phyloP scores from a whole-genome alignment of 2,329 filamentous ascomycete species.

The Coleophoma eucalyptorum region DNA sequence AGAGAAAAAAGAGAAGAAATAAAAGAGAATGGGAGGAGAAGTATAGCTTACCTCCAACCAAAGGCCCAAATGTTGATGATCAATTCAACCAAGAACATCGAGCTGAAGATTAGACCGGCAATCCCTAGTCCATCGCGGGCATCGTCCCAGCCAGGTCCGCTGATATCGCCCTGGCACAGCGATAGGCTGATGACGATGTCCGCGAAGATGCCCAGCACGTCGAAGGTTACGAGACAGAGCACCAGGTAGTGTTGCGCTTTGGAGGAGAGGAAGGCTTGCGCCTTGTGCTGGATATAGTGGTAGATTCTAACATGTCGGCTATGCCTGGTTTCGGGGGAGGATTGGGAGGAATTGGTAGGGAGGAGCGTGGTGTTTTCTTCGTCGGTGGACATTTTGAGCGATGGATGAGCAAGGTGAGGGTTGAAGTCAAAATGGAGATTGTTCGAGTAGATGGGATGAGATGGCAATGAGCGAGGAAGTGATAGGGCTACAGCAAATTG shows the following conservation, averaged over 20 bases:
- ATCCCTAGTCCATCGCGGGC: constrained; percentile 41
- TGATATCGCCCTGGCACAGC: constrained; percentile 36
- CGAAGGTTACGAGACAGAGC: constrained; percentile 42
- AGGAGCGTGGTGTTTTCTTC: constrained; percentile 8
- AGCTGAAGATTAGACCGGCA: constrained; percentile 56
- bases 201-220: constrained; percentile 47
- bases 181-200: constrained; percentile 46
- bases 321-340: constrained; percentile 1
- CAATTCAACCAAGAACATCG: constrained; percentile 62
- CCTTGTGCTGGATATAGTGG: constrained; percentile 6
- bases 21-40: not conserved
- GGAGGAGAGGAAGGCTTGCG: constrained; percentile 30
- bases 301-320: constrained; percentile 5
- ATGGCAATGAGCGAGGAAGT: too few species aligned
- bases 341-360: not conserved
- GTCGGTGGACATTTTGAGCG: constrained; percentile 8
- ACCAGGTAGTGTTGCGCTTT: constrained; percentile 45
- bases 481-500: too few species aligned
- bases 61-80: constrained; percentile 56
- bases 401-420: not conserved
- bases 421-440: not conserved
- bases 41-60: constrained; percentile 42
- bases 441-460: not conserved
- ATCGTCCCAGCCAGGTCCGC: constrained; percentile 26
- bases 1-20: too few species aligned